Percentiles rank a stretch among this genome's conserved stretches.
These are phyloP conservation scores for Neoscytalidium dimidiatum DNA, from an alignment of 2,329 filamentous ascomycete species.

Conservation along the genomic window DNA sequence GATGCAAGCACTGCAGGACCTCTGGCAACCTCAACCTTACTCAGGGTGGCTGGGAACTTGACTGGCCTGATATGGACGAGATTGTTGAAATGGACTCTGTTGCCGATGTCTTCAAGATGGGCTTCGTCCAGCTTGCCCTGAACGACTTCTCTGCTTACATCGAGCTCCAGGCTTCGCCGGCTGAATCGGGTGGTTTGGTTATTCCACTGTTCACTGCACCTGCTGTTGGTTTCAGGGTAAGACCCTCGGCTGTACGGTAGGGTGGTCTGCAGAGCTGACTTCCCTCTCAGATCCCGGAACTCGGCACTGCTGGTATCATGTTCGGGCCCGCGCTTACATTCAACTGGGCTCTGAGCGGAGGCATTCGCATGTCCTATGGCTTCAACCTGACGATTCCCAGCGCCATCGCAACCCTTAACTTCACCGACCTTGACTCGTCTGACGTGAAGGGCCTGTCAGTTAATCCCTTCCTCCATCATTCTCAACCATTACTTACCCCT, in stretches of 20 bases:
- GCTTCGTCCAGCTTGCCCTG: constrained; percentile 35
- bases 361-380: constrained; percentile 37
- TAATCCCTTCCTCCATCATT: neutral
- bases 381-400: constrained; percentile 32
- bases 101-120: constrained; percentile 33
- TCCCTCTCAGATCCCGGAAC: constrained; percentile 31
- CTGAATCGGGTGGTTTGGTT: constrained; percentile 27
- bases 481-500: neutral
- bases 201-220: constrained; percentile 30
- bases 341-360: constrained; percentile 30
- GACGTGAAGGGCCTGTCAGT: constrained; percentile 1
- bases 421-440: constrained; percentile 9
- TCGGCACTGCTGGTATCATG: constrained; percentile 38
- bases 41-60: constrained; percentile 33
- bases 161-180: constrained; percentile 35
- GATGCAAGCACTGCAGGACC: constrained; percentile 39
- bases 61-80: constrained; percentile 28
- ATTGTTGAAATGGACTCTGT: constrained; percentile 30
- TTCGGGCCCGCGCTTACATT: constrained; percentile 33
- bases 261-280: neutral
- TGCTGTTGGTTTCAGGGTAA: constrained; percentile 30
- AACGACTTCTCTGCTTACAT: constrained; percentile 35
- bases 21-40: constrained; percentile 34
- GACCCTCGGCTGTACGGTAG: neutral
- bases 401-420: constrained; percentile 9